Evolutionary conservation across 2,329 filamentous ascomycete species (phyloP), one percentile per base, ranked within the genome.

Genomic region (Mollisia scopiformis): DNA sequence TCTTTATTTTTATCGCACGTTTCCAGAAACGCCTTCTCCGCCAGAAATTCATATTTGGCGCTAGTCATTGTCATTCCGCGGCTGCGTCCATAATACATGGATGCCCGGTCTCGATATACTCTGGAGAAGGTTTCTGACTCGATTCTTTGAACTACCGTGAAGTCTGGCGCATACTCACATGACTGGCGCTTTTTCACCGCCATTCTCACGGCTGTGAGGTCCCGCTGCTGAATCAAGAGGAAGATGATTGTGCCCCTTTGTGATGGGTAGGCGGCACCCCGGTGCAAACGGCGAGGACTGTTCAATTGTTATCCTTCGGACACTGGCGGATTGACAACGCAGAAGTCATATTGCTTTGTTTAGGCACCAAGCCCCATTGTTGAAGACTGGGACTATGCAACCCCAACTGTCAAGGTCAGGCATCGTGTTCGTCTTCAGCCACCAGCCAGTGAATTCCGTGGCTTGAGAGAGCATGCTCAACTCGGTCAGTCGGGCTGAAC

Each of bases 151-250:
- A 59, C 50, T 27, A 25, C 54, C 41, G 37, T 59, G 57, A 57
- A 53, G 59, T 56, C 39, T 56, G 57, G 52, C 55, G 61, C 57
- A 58, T 61, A 64, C 67, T 66, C 64, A 69, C 66, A 66, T 67
- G 66, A 68, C 59, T 41, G 57, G 59, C 43, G 55, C 59, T 31
- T 64, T 67, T 68, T 67, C 70, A 72, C 70, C 70, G 70, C 70
- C 64, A 71, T 61, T 68, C 68, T 68, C 67, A 58, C 57, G 63
- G n/a, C 69, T 72, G 68, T 69, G 61, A 63, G 63, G 57, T 63
- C 66, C 71, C 71, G 71, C 31, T 54, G 55, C 35, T 59, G 47
- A 49, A 59, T 57, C 39, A 49, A 61, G 57, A 58, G 60, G 41
- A 57, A 55, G 49, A 35, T 58, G 55, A 63, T 65, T 64, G 57